These are phyloP conservation scores for Agrostemma githago DNA, from an alignment of 148 eudicot species.

Conservation along the genomic window DNA sequence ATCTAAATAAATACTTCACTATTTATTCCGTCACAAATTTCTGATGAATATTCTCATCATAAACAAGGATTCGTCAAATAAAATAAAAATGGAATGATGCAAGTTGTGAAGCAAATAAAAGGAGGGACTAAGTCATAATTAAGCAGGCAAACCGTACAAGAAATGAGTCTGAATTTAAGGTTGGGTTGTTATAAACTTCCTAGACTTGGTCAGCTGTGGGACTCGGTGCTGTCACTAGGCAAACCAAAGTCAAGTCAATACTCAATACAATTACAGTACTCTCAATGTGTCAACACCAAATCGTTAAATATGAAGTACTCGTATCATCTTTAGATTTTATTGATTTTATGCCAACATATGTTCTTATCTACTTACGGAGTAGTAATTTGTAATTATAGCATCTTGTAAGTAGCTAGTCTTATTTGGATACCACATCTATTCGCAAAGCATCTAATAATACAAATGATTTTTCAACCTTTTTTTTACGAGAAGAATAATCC, in stretches of 20 bases:
- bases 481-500: no score
- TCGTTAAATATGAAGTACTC: neutral
- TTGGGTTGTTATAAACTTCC: neutral
- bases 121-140: neutral
- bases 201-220: conserved; percentile 2
- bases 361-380: no score
- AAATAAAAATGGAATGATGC: neutral
- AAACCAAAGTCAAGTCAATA: neutral
- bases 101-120: neutral
- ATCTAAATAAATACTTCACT: no score
- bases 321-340: neutral
- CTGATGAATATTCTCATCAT: no score
- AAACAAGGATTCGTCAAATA: no score
- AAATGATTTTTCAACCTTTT: no score
- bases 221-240: neutral
- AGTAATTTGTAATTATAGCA: no score
- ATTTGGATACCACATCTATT: no score
- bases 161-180: neutral
- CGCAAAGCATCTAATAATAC: no score
- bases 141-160: neutral
- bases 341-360: neutral
- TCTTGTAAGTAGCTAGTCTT: no score
- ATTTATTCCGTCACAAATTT: no score
- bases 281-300: neutral
- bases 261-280: no score